Conservation (phyloP, 306 rosid species). For the Hippophae tibetana region DNA sequence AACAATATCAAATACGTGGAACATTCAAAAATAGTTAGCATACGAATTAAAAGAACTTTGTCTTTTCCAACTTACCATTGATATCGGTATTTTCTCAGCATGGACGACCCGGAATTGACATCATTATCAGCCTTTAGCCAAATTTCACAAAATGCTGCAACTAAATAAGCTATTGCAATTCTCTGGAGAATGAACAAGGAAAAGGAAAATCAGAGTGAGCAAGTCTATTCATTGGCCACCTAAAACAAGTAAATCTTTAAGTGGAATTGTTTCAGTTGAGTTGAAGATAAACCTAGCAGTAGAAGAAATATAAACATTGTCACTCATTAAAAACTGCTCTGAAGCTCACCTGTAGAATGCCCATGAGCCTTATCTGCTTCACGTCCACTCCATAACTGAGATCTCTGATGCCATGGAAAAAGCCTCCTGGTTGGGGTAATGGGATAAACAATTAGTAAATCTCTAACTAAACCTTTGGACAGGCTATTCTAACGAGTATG, state of each 20-base stretch:
- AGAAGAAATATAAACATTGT: too few species aligned
- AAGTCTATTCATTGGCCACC: too few species aligned
- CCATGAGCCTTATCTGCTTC: constrained; percentile 65
- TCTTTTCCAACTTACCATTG: constrained; percentile 50
- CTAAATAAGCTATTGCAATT: constrained; percentile 71
- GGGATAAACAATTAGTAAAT: too few species aligned
- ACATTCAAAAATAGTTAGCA: too few species aligned
- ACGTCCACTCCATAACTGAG: constrained; percentile 83
- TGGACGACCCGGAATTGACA: constrained; percentile 51
- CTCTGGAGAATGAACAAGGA: constrained; percentile 38
- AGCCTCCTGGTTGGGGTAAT: constrained; percentile 53
- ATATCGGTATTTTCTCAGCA: constrained; percentile 55
- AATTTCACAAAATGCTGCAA: constrained; percentile 78
- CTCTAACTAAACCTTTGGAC: too few species aligned
- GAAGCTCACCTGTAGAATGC: constrained; percentile 63
- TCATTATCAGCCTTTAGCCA: constrained; percentile 67
- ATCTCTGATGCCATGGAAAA: constrained; percentile 62
- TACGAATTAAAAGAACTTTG: too few species aligned
- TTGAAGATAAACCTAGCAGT: too few species aligned
- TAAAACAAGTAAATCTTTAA: too few species aligned
- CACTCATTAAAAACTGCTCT: too few species aligned
- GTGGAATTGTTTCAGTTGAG: too few species aligned
- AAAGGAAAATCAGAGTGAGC: too few species aligned
- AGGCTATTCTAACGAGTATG: not conserved
- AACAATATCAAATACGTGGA: too few species aligned